Percentiles rank a stretch among this genome's conserved stretches.
phyloP scores from a whole-genome alignment of 2,329 filamentous ascomycete species.

The Chaetomium globosum region DNA sequence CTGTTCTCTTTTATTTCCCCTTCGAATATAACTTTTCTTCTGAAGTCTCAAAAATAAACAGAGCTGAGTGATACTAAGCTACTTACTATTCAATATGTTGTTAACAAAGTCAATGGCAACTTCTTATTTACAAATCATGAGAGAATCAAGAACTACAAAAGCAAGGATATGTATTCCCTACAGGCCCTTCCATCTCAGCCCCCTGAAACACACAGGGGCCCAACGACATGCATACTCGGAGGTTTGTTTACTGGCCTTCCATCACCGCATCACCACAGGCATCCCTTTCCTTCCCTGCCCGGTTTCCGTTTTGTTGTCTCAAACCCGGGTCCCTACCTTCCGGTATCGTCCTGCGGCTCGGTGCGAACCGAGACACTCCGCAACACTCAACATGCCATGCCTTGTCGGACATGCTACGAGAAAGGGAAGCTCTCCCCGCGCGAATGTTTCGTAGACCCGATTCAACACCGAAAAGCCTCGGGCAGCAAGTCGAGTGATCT shows the following conservation, averaged over 20 bases:
- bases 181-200: background rate
- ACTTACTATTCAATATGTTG: background rate
- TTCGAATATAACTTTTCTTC: background rate
- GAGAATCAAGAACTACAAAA: background rate
- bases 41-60: background rate
- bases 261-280: background rate
- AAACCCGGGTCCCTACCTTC: background rate
- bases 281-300: background rate
- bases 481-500: background rate
- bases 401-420: background rate
- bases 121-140: background rate
- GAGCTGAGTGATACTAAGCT: too few relatives aligned
- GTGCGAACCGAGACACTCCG: background rate
- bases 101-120: background rate
- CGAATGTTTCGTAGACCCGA: background rate
- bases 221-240: background rate
- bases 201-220: background rate
- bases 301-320: background rate
- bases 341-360: background rate
- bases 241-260: background rate
- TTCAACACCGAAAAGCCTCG: background rate
- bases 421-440: background rate
- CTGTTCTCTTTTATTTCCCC: too few relatives aligned
- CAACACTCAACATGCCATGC: background rate
- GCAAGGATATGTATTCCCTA: background rate